Evolutionary conservation across 2,329 filamentous ascomycete species (phyloP).

Genomic region (Hypoxylon sp.): DNA sequence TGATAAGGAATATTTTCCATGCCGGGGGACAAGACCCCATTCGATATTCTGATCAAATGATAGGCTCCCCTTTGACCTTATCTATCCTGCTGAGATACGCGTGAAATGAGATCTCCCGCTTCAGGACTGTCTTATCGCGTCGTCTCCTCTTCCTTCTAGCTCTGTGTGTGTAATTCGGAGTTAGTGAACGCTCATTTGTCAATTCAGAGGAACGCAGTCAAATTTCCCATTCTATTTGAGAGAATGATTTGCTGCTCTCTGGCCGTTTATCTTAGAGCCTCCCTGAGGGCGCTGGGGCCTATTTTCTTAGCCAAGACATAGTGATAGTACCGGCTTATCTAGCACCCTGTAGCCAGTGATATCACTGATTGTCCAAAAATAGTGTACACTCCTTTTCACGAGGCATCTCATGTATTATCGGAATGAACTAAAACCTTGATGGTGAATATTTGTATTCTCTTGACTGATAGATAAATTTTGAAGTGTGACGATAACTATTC

Average conservation of each 20-base stretch:
- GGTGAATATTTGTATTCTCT: not conserved
- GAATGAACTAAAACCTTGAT: not conserved
- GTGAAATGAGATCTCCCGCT: not conserved
- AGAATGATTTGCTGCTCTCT: not conserved
- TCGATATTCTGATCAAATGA: slow-evolving; percentile 3
- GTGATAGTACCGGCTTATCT: not conserved
- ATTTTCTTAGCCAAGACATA: not conserved
- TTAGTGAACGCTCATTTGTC: not conserved
- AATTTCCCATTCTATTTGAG: not conserved
- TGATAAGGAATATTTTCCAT: slow-evolving; percentile 8
- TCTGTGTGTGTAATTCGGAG: not conserved
- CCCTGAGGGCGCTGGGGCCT: not conserved
- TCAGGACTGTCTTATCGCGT: slow-evolving; percentile 5
- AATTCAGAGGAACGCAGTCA: not conserved
- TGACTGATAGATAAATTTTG: not conserved
- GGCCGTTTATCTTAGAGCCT: not conserved
- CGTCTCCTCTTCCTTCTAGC: not conserved
- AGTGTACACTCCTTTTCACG: not conserved
- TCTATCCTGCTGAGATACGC: slow-evolving; percentile 2
- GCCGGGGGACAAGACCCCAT: not conserved
- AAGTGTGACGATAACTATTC: not conserved
- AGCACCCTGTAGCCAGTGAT: slow-evolving; percentile 3
- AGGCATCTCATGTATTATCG: not conserved
- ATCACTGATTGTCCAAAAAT: not conserved
- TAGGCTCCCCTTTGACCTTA: slow-evolving; percentile 10